Evolutionary conservation across 208 protist species (phyloP), one percentile per base, ranked within the genome.

Genomic region (Borovskyia barvae): DNA sequence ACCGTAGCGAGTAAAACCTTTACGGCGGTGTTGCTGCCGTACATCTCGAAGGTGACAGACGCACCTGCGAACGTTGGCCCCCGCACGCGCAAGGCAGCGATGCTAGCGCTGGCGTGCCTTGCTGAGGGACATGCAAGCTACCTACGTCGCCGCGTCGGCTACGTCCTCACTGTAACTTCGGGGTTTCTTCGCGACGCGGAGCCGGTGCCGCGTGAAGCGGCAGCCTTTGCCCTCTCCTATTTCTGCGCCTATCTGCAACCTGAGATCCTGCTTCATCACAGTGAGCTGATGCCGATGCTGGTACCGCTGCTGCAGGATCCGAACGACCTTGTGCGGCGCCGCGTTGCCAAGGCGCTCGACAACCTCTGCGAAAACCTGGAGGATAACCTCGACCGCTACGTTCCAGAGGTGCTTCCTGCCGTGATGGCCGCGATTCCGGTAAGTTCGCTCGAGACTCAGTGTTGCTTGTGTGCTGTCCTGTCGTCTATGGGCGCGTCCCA

Each of bases 231-330:
- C 11, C 68, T 90, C n/a, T 77, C 69, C 5, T 83, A 86, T 57
- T 90, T 93, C 47, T 84, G 80, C 39, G 25, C 55, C 2, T 67
- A 91, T 59, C 71, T 96, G 24, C 85, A 96, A 60, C 90, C 90
- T 14, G 87, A 93, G 66, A 92, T 96, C 14, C 56, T 94, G 5
- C 71, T 80, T 3, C 73, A 93, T 55, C 82, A 93, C 53, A 56
- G 65, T 35, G 47, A 59, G 62, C 62, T 95, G 11, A 72, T 95
- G 49, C 78, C 82, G 15, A 74, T 92, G 63, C 62, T 91, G 43
- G 66, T 77, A 15, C 78, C 84, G 20, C 70, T 92, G 19, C 80
- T 95, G 42, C 40, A 56, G 52, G 85, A 93, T 49, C 25, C 65
- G 35, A 68, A 63, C 45, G 82, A 91, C 43, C 74, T 67, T 11